Evolutionary conservation across 129 eudicot species (phyloP).

Genomic region (Pulicaria dysenterica): DNA sequence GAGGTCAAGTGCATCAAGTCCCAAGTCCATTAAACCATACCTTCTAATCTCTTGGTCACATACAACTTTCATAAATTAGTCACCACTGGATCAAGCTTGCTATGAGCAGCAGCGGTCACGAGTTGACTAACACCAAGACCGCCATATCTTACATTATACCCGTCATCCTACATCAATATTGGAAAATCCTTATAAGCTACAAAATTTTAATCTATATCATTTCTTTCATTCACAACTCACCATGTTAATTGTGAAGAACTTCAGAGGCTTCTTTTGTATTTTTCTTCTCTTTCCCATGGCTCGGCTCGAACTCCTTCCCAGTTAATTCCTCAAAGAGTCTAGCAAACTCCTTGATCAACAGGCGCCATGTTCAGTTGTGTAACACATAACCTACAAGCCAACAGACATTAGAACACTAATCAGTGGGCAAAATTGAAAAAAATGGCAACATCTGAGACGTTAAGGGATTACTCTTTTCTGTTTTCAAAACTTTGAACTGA

Average conservation of each 20-base stretch:
- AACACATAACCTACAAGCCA: conserved; percentile 51
- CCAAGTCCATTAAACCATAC: conserved; percentile 94
- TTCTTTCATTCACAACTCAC: conserved; percentile 21
- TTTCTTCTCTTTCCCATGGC: conserved; percentile 84
- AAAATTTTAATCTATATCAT: background rate
- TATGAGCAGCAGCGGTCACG: conserved; percentile 63
- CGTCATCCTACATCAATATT: conserved; percentile 60
- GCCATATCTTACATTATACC: conserved; percentile 79
- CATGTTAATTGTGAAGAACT: conserved; percentile 68
- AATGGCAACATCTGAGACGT: too few species aligned
- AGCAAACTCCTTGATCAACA: conserved; percentile 59
- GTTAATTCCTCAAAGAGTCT: conserved; percentile 65
- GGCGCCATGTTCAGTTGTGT: conserved; percentile 63
- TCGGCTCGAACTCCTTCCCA: conserved; percentile 74
- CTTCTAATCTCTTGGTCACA: conserved; percentile 77
- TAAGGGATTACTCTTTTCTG: conserved; percentile 51
- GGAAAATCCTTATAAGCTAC: background rate
- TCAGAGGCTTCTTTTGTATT: conserved; percentile 54
- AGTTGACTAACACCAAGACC: conserved; percentile 79
- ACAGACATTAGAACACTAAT: background rate
- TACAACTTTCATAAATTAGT: conserved; percentile 75
- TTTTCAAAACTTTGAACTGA: too few species aligned
- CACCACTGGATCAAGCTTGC: conserved; percentile 72
- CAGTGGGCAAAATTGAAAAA: background rate
- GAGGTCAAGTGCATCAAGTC: conserved; percentile 65